Evolutionary conservation across 805 yeast species (phyloP), one percentile per base, ranked within the genome.

Genomic region (Brettanomyces anomalus): DNA sequence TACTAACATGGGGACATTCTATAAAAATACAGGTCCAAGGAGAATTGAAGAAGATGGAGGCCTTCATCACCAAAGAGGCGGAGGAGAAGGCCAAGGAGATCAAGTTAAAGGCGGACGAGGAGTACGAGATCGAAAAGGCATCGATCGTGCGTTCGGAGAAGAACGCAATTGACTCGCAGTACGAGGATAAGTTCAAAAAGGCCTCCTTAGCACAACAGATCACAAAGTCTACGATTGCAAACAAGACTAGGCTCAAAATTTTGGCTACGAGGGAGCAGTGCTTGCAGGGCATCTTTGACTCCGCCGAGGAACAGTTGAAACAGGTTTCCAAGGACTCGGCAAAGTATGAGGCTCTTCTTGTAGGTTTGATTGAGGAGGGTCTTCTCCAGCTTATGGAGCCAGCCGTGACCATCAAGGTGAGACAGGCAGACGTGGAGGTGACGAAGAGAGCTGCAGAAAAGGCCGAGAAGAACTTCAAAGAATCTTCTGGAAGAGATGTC

Each of bases 51-150:
- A 93, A 93, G 74, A 93, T 93, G 97, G 95, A 90, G 64, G 89
- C 94, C 61, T 93, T 93, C 80, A 93, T 93, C 76, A 86, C 84
- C 70, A 93, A 90, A 77, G 99, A 93, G 71, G 99, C 99, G 33
- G 95, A 89, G 58, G 99, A 93, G 66, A 93, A 93, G 71, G 96
- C 97, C 53, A 86, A 85, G 64, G 99, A 93, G 67, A 88, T 93
- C 60, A 81, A 76, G 62, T 73, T 93, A 57, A 94, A 93, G 72
- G 96, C 97, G 36, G 96, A 94, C 63, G 98, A 93, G 67, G 99
- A 93, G 70, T 93, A 90, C 63, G 97, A 93, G 67, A 89, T 93
- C 57, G 98, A 93, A 64, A 93, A 93, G 73, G 90, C 96, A 18
- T 79, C 87, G 45, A 80, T 93, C 58, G 97, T 93, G 46, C 85